Evolutionary conservation across 345 rosid genomes (phyloP).

Genomic region (Aquilaria malaccensis): DNA sequence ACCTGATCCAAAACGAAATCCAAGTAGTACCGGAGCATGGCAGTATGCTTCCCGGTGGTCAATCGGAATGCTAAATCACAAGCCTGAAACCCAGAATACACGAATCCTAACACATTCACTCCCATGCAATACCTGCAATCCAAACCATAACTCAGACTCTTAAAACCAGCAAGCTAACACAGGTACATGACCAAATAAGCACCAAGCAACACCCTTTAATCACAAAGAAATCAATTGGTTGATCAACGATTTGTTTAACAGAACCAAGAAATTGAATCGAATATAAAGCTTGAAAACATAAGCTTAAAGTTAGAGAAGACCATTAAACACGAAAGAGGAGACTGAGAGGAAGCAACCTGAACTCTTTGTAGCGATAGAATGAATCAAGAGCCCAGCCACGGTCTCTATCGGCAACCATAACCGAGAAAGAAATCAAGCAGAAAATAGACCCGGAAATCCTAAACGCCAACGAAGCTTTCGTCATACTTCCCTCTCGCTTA

Average conservation of each 20-base stretch:
- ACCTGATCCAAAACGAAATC: conserved; percentile 85
- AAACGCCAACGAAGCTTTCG: conserved; percentile 42
- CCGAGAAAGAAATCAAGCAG: conserved; percentile 64
- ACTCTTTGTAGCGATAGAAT: conserved; percentile 62
- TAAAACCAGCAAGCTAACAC: too few species aligned
- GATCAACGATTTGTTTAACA: too few species aligned
- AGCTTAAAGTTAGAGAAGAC: too few species aligned
- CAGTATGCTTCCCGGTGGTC: conserved; percentile 35
- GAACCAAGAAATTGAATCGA: not conserved
- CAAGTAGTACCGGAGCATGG: conserved; percentile 41
- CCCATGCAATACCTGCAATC: conserved; percentile 67
- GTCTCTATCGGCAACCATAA: conserved; percentile 74
- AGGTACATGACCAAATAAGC: too few species aligned
- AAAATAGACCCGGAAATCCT: conserved; percentile 57
- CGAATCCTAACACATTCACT: conserved; percentile 67
- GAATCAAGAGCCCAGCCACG: conserved; percentile 90
- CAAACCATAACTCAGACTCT: not conserved
- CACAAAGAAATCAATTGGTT: too few species aligned
- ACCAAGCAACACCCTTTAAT: too few species aligned
- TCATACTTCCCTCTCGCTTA: conserved; percentile 35
- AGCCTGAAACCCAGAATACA: conserved; percentile 61
- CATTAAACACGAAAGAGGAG: not conserved
- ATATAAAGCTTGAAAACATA: not conserved
- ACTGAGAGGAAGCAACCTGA: conserved; percentile 37
- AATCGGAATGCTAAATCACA: conserved; percentile 46